Evolutionary conservation across 768 basidiomycete species (phyloP).

Genomic region (Mycena capillaripes): DNA sequence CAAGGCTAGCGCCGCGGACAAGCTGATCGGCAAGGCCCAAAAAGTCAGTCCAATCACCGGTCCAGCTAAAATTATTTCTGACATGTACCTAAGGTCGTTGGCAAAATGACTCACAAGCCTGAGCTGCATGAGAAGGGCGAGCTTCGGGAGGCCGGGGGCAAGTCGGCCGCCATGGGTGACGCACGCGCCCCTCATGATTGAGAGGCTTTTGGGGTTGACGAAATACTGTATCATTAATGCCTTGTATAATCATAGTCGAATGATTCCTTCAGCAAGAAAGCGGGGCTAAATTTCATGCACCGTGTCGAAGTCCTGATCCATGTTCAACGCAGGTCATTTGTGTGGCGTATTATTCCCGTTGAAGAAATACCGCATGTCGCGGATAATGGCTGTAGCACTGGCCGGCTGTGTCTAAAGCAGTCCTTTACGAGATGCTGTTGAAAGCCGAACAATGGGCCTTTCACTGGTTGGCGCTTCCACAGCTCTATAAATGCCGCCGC

Average conservation of each 20-base stretch:
- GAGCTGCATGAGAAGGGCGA: slow-evolving; percentile 71
- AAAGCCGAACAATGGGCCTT: too few relatives aligned
- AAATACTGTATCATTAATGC: slow-evolving; percentile 12
- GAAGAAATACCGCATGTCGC: too few relatives aligned
- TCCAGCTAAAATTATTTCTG: neutral
- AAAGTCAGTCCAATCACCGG: slow-evolving; percentile 52
- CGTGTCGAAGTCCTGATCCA: neutral
- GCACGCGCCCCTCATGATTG: slow-evolving; percentile 60
- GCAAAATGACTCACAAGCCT: slow-evolving; percentile 61
- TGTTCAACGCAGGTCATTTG: too few relatives aligned
- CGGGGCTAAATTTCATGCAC: too few relatives aligned
- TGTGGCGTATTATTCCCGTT: too few relatives aligned
- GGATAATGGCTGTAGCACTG: too few relatives aligned
- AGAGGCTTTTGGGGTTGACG: slow-evolving; percentile 2
- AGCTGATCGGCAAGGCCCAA: slow-evolving; percentile 70
- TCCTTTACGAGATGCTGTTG: too few relatives aligned
- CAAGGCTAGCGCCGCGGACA: slow-evolving; percentile 63
- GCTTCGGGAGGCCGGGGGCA: slow-evolving; percentile 67
- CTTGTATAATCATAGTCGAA: neutral
- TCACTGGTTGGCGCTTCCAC: too few relatives aligned
- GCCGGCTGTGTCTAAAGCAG: too few relatives aligned
- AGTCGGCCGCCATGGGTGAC: slow-evolving; percentile 56
- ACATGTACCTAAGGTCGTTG: slow-evolving; percentile 55
- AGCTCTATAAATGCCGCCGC: too few relatives aligned
- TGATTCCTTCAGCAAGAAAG: too few relatives aligned